These are phyloP conservation scores for Gossypium herbaceum DNA, from an alignment of 345 rosid species.

Conservation along the genomic window DNA sequence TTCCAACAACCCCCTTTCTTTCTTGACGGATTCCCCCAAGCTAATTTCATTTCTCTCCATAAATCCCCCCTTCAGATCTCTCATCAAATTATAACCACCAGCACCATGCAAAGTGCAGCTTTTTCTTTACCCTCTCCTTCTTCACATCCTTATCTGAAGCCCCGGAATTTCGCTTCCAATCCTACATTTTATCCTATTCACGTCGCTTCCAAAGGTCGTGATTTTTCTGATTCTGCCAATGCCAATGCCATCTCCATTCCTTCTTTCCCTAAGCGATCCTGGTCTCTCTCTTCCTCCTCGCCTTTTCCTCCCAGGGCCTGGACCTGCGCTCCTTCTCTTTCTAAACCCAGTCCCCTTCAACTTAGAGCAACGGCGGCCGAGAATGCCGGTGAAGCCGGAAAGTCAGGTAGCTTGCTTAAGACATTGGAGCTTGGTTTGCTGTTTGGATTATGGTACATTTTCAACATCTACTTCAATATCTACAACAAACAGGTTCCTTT, in stretches of 20 bases:
- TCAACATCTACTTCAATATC: slow-evolving; percentile 98
- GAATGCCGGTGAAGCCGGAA: slow-evolving; percentile 45
- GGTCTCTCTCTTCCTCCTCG: slow-evolving; percentile 40
- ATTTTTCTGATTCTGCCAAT: slow-evolving; percentile 33
- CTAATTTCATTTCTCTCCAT: background rate
- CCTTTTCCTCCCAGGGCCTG: slow-evolving; percentile 50
- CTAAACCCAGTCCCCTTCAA: slow-evolving; percentile 33
- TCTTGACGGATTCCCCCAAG: slow-evolving; percentile 47
- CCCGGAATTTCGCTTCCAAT: slow-evolving; percentile 10
- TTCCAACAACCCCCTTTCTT: slow-evolving; percentile 27
- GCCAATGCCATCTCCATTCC: slow-evolving; percentile 46
- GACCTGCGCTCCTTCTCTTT: slow-evolving; percentile 42
- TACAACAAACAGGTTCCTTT: slow-evolving; percentile 94
- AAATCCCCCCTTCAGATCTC: slow-evolving; percentile 27
- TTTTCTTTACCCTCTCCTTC: slow-evolving; percentile 35
- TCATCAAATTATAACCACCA: background rate
- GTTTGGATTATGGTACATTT: slow-evolving; percentile 85
- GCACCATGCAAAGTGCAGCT: slow-evolving; percentile 66
- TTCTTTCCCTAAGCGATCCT: slow-evolving; percentile 57
- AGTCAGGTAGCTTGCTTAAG: slow-evolving; percentile 34
- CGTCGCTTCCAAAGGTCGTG: slow-evolving; percentile 26
- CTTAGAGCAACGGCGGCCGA: slow-evolving; percentile 61
- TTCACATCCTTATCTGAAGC: slow-evolving; percentile 33
- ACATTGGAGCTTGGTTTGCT: slow-evolving; percentile 65
- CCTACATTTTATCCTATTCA: slow-evolving; percentile 34